Percentiles rank a stretch among this genome's conserved stretches.
These are phyloP conservation scores for Xylaria hypoxylon DNA, from an alignment of 2,329 filamentous ascomycete species.

Conservation along the genomic window DNA sequence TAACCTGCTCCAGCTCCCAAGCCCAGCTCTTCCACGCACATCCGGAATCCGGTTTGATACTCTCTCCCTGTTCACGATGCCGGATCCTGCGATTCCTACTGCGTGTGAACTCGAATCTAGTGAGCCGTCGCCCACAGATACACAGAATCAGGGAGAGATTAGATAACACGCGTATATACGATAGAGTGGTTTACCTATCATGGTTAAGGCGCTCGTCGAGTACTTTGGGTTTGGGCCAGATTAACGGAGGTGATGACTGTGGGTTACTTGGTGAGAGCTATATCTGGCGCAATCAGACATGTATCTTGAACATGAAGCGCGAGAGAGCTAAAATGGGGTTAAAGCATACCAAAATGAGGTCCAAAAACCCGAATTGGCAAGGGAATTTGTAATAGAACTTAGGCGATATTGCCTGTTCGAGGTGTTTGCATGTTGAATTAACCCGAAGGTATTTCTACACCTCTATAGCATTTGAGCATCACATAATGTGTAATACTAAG, in stretches of 20 bases:
- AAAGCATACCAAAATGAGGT: no score
- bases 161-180: background rate
- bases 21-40: constrained; percentile 24
- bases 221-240: background rate
- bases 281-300: no score
- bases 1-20: constrained; percentile 21
- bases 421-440: no score
- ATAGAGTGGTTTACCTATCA: background rate
- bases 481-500: no score
- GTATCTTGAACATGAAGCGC: no score
- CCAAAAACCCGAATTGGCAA: no score
- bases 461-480: no score
- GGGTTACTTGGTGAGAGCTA: background rate
- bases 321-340: no score
- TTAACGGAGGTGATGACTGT: no score
- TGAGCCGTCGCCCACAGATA: constrained; percentile 23
- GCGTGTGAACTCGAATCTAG: background rate
- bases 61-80: constrained; percentile 8
- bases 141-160: background rate
- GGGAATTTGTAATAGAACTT: no score
- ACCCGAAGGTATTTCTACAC: no score
- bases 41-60: constrained; percentile 16
- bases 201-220: background rate
- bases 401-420: no score
- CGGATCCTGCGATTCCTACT: constrained; percentile 1